Evolutionary conservation across 1,139 yeast species (phyloP).

Genomic region (Geotrichum siamense): DNA sequence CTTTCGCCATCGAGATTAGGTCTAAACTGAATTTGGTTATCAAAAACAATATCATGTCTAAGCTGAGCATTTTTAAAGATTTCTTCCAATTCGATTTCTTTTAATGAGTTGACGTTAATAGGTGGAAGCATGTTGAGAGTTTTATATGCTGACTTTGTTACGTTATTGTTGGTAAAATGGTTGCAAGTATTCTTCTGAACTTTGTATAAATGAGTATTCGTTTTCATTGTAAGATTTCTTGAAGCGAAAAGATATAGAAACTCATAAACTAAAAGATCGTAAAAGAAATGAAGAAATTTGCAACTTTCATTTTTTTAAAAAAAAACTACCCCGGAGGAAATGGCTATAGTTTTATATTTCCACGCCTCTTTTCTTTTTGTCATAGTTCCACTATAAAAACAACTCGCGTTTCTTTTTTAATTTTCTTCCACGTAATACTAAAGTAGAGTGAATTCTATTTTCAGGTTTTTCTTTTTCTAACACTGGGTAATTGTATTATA

Average conservation of each 20-base stretch:
- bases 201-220: slow-evolving; percentile 2
- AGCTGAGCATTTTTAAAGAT: slow-evolving; percentile 87
- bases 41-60: slow-evolving; percentile 87
- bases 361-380: slow-evolving; percentile 3
- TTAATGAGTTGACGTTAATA: slow-evolving; percentile 71
- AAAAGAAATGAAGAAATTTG: not conserved
- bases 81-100: slow-evolving; percentile 83
- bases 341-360: not conserved
- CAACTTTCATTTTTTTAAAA: too few relatives aligned
- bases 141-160: not conserved
- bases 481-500: too few relatives aligned
- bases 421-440: too few relatives aligned
- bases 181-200: slow-evolving; percentile 1
- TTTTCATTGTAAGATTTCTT: slow-evolving; percentile 8
- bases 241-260: not conserved
- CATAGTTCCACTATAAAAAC: too few relatives aligned
- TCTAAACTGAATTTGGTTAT: slow-evolving; percentile 85
- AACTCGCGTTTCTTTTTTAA: too few relatives aligned
- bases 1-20: slow-evolving; percentile 90
- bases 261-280: not conserved
- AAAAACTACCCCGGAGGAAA: not conserved
- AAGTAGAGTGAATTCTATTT: too few relatives aligned
- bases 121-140: slow-evolving; percentile 48
- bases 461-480: too few relatives aligned
- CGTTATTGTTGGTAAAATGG: not conserved